These are phyloP conservation scores for Diaporthe vexans DNA, from an alignment of 2,329 filamentous ascomycete species.

Conservation along the genomic window DNA sequence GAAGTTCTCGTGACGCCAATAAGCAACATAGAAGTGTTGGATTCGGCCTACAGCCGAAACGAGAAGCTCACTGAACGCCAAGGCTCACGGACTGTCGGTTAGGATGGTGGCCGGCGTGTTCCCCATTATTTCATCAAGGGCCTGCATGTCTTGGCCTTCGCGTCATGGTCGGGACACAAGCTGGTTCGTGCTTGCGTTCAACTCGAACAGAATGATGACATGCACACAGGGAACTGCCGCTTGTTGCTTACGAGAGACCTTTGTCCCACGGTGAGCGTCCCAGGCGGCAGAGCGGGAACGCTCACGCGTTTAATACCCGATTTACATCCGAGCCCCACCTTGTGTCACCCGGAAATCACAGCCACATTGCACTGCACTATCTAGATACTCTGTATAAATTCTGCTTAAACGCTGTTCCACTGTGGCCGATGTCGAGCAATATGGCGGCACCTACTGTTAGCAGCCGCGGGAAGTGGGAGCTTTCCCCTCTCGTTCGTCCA, in stretches of 20 bases:
- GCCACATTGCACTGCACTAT: conserved; percentile 4
- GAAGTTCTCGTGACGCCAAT: background rate
- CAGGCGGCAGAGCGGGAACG: background rate
- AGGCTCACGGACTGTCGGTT: background rate
- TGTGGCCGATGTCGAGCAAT: background rate
- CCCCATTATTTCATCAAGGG: background rate
- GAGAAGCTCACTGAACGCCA: conserved; percentile 19
- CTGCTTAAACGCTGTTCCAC: background rate
- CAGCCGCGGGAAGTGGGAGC: background rate
- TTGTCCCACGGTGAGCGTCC: background rate
- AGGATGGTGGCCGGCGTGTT: background rate
- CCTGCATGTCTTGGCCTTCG: conserved; percentile 15
- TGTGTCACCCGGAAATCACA: background rate
- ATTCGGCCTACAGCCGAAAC: conserved; percentile 8
- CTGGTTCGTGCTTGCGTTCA: conserved; percentile 4
- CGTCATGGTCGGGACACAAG: background rate
- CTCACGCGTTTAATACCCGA: conserved; percentile 8
- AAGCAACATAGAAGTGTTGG: background rate
- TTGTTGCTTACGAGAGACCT: background rate
- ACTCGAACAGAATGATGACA: background rate
- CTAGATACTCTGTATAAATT: background rate
- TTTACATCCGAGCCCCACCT: background rate
- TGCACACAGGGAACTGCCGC: background rate
- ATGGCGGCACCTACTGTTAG: background rate
- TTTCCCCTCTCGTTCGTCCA: conserved; percentile 24